A percentile compares a stretch with the other conserved stretches of the same genome.
These are phyloP conservation scores for Chimonanthus praecox DNA, from an alignment of 164 flowering plant genomes.

Conservation along the genomic window DNA sequence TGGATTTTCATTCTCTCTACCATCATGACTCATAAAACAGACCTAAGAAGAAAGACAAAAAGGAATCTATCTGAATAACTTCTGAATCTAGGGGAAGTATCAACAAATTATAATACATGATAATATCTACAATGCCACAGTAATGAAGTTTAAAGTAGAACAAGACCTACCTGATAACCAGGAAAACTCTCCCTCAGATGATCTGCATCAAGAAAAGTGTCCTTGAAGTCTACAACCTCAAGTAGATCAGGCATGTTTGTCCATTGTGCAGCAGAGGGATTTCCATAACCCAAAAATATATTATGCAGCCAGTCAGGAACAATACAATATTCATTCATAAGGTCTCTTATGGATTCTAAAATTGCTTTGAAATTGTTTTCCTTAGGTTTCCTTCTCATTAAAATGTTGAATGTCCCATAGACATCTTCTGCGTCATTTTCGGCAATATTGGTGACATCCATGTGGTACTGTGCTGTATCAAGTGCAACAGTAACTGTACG, in stretches of 20 bases:
- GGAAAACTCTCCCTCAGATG: constrained; percentile 73
- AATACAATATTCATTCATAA: constrained; percentile 99
- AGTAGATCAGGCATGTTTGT: constrained; percentile 88
- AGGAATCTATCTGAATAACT: neutral
- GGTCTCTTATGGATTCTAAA: constrained; percentile 92
- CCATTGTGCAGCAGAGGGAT: constrained; percentile 99
- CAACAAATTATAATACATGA: neutral
- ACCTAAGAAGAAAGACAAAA: constrained; percentile 35
- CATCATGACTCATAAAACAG: constrained; percentile 61
- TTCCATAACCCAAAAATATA: constrained; percentile 91
- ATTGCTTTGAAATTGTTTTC: constrained; percentile 99
- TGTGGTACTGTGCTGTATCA: constrained; percentile 96
- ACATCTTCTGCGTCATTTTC: constrained; percentile 87
- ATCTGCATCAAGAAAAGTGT: constrained; percentile 80
- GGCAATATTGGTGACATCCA: constrained; percentile 88
- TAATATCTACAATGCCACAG: neutral
- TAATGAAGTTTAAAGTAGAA: neutral
- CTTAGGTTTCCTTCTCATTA: constrained; percentile 98
- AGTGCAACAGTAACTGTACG: constrained; percentile 89
- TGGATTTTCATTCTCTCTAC: constrained; percentile 54
- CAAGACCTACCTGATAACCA: constrained; percentile 56
- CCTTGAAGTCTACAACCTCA: constrained; percentile 84
- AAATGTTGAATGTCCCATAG: constrained; percentile 79
- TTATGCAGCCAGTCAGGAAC: constrained; percentile 98
- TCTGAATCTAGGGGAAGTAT: neutral